Evolutionary conservation across 2,329 filamentous ascomycete genomes (phyloP).

Genomic region (Scedosporium boydii): DNA sequence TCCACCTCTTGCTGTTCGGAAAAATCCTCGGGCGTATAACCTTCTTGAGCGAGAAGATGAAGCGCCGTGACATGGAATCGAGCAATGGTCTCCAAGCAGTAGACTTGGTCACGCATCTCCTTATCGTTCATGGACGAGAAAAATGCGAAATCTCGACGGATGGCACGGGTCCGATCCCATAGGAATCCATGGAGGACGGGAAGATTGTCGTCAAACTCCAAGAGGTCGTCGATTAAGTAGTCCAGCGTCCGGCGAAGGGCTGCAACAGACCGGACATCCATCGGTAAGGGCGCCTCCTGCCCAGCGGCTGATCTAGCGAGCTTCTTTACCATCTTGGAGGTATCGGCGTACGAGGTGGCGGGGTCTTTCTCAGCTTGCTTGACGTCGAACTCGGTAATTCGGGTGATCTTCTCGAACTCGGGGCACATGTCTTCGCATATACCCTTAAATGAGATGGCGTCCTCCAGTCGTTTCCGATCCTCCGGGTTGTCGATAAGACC

Average conservation of each 20-base stretch:
- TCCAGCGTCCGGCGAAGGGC: constrained; percentile 51
- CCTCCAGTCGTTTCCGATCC: constrained; percentile 49
- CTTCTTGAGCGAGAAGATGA: constrained; percentile 50
- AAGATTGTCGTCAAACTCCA: constrained; percentile 45
- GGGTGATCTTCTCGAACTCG: constrained; percentile 53
- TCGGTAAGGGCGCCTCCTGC: constrained; percentile 56
- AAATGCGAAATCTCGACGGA: constrained; percentile 60
- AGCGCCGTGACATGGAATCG: constrained; percentile 58
- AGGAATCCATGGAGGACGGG: constrained; percentile 51
- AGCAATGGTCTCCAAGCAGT: constrained; percentile 56
- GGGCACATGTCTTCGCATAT: constrained; percentile 64
- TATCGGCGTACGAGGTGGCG: constrained; percentile 34
- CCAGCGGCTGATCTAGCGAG: constrained; percentile 59
- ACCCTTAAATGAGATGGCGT: constrained; percentile 58
- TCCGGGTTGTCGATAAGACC: constrained; percentile 57
- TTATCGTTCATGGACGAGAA: constrained; percentile 49
- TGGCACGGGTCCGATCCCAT: constrained; percentile 59
- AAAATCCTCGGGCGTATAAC: constrained; percentile 48
- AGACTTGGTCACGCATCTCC: constrained; percentile 50
- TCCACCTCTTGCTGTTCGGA: constrained; percentile 59
- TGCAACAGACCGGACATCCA: constrained; percentile 54
- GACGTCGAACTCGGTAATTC: constrained; percentile 53
- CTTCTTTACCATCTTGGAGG: constrained; percentile 54
- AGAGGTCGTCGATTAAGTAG: constrained; percentile 52
- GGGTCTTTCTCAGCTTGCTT: constrained; percentile 44